Conservation (phyloP, 192 early-diverging fungal genomes). For the Geranomyces michiganensis region DNA sequence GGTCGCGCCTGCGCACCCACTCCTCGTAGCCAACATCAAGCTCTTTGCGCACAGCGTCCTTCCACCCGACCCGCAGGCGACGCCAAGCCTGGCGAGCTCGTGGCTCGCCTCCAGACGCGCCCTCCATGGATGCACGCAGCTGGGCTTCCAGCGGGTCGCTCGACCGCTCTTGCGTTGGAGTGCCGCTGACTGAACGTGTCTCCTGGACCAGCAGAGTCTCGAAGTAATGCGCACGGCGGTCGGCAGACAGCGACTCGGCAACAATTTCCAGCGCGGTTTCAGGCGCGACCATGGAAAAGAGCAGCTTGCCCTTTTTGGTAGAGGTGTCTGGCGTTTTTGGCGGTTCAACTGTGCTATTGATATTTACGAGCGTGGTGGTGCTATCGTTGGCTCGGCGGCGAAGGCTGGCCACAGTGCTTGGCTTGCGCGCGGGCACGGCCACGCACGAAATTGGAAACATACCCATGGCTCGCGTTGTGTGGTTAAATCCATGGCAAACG, state of each 20-base stretch:
- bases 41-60: slow-evolving; percentile 25
- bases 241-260: slow-evolving; percentile 26
- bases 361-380: not conserved
- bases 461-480: slow-evolving; percentile 24
- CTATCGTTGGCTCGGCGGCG: not conserved
- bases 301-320: slow-evolving; percentile 15
- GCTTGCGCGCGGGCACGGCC: not conserved
- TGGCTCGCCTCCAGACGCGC: slow-evolving; percentile 19
- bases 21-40: slow-evolving; percentile 22
- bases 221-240: slow-evolving; percentile 39
- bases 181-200: not conserved
- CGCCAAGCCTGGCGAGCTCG: slow-evolving; percentile 27
- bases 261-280: slow-evolving; percentile 35
- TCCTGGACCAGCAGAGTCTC: slow-evolving; percentile 18
- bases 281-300: slow-evolving; percentile 35
- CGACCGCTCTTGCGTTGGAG: not conserved
- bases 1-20: slow-evolving; percentile 9
- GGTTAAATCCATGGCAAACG: slow-evolving; percentile 36
- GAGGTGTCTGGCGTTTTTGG: not conserved
- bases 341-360: not conserved
- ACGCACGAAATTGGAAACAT: slow-evolving; percentile 36
- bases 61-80: slow-evolving; percentile 28
- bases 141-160: slow-evolving; percentile 6
- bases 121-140: slow-evolving; percentile 27
- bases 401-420: not conserved